phyloP scores from a whole-genome alignment of 306 rosid genomes.

The Sesbania bispinosa region DNA sequence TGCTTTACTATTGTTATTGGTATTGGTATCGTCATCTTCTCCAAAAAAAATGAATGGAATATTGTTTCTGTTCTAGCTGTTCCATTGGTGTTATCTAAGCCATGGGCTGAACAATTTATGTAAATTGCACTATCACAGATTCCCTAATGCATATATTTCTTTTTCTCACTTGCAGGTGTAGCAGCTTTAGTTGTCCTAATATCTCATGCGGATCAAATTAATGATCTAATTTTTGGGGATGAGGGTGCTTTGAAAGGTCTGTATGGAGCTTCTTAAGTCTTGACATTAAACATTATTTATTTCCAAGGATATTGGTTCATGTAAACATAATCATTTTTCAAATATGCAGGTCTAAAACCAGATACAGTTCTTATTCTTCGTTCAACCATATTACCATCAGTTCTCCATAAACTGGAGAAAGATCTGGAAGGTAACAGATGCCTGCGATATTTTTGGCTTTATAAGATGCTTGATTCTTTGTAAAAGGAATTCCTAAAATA shows the following conservation, averaged over 20 bases:
- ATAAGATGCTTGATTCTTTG: constrained; percentile 13
- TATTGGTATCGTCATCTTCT: background rate
- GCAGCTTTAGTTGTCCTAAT: constrained; percentile 60
- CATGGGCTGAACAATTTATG: background rate
- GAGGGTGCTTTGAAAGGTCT: constrained; percentile 55
- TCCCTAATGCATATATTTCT: constrained; percentile 21
- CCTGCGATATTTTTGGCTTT: constrained; percentile 21
- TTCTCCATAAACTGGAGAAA: constrained; percentile 47
- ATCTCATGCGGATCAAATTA: constrained; percentile 47
- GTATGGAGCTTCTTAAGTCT: constrained; percentile 27
- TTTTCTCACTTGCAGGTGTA: constrained; percentile 53
- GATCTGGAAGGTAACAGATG: constrained; percentile 54
- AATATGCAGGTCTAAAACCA: constrained; percentile 58
- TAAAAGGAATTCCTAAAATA: constrained; percentile 19
- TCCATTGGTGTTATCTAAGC: background rate
- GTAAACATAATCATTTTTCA: constrained; percentile 12
- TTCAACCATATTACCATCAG: constrained; percentile 51
- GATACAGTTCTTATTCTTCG: constrained; percentile 58
- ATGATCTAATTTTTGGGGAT: constrained; percentile 47
- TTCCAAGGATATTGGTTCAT: constrained; percentile 28
- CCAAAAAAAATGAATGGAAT: background rate
- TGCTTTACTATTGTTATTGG: background rate
- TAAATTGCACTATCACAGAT: background rate
- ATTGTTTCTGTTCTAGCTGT: background rate
- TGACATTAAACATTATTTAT: constrained; percentile 6